These are phyloP conservation scores for Rhodamnia rubescens DNA, from an alignment of 345 rosid species.

Conservation along the genomic window DNA sequence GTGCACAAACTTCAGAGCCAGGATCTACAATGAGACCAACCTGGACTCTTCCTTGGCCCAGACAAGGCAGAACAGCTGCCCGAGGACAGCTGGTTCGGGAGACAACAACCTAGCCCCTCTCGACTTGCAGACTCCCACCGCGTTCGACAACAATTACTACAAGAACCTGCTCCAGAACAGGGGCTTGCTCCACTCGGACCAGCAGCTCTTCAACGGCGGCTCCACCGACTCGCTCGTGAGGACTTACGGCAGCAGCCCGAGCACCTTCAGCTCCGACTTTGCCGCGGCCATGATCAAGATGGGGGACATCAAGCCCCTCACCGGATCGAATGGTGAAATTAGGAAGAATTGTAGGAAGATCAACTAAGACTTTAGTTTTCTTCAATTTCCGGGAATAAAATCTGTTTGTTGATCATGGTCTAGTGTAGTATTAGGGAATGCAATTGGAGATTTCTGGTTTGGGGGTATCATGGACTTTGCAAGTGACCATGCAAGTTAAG, in stretches of 20 bases:
- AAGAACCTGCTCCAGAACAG: slow-evolving; percentile 42
- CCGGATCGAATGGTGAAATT: slow-evolving; percentile 65
- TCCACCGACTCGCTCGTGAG: slow-evolving; percentile 52
- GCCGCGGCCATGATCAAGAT: slow-evolving; percentile 67
- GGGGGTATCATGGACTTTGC: neutral
- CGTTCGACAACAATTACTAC: slow-evolving; percentile 65
- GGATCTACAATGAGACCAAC: slow-evolving; percentile 64
- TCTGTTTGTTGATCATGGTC: neutral
- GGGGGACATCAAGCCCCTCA: slow-evolving; percentile 72
- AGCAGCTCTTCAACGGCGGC: slow-evolving; percentile 61
- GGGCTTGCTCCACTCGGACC: slow-evolving; percentile 80
- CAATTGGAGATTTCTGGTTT: neutral
- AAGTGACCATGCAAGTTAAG: neutral
- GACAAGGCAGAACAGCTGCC: slow-evolving; percentile 32
- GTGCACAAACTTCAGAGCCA: slow-evolving; percentile 48
- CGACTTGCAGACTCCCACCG: slow-evolving; percentile 37
- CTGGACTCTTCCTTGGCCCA: slow-evolving; percentile 50
- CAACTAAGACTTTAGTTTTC: slow-evolving; percentile 23
- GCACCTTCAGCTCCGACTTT: slow-evolving; percentile 51
- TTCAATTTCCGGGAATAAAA: neutral
- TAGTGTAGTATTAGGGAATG: neutral
- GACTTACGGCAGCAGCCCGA: slow-evolving; percentile 38
- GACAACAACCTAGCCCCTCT: slow-evolving; percentile 62
- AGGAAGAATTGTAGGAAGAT: slow-evolving; percentile 53
- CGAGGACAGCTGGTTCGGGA: slow-evolving; percentile 32